A percentile compares a stretch with the other conserved stretches of the same genome.
These are phyloP conservation scores for Leishmania gerbilli DNA, from an alignment of 208 protist genomes.

Conservation along the genomic window DNA sequence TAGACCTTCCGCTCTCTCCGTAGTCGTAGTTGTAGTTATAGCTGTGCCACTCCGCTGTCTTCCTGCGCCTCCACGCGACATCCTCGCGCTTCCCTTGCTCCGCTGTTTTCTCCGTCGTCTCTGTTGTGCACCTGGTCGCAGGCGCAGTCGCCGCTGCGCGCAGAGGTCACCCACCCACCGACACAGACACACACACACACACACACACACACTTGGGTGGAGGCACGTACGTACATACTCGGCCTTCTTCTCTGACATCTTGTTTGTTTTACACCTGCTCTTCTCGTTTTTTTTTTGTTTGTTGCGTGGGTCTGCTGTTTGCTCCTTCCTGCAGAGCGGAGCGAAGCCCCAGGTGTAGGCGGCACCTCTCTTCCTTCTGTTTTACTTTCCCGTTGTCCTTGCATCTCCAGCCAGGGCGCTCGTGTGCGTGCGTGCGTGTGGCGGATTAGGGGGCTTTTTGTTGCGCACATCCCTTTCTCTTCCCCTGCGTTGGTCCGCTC, in stretches of 20 bases:
- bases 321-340: neutral
- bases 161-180: neutral
- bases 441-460: neutral
- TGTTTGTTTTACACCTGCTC: neutral
- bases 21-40: neutral
- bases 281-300: neutral
- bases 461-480: neutral
- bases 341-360: neutral
- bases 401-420: neutral
- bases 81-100: neutral
- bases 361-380: neutral
- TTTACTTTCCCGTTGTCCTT: neutral
- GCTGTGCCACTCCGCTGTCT: neutral
- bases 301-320: neutral
- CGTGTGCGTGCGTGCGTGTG: neutral
- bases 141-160: neutral
- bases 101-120: neutral
- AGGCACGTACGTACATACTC: neutral
- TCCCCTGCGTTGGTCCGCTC: neutral
- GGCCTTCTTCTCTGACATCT: neutral
- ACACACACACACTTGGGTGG: neutral
- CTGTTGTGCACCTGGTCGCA: neutral
- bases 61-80: neutral
- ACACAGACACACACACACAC: neutral
- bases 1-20: neutral